Base-by-base conservation (phyloP, 2,329 filamentous ascomycete species). In the Verticillium albo-atrum region DNA sequence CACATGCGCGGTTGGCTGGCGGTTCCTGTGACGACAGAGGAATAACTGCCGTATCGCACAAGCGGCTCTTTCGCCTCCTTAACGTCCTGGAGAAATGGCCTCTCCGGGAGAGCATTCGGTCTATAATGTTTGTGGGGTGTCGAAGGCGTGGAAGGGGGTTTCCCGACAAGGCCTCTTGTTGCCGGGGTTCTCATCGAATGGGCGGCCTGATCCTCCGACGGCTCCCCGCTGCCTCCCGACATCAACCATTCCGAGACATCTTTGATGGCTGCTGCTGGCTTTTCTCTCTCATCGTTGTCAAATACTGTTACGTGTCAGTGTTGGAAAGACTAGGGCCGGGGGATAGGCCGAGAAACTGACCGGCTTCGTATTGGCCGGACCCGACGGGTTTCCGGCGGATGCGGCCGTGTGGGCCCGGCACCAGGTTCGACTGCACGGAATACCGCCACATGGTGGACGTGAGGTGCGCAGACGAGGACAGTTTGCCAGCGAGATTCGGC, bases 1-100 rank as follows among this genome's bases (percentile, higher is more conserved):
- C 66, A 67, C 58, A 66, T 55, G 25, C 28, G 37, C 26, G 58
- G 47, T 20, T 32, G 6, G n/a, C 20, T 23, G 42, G 42, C 25
- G 10, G 28, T 25, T 23, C 37, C 26, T 27, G 28, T 17, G 30
- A 26, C 54, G 35, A 57, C 26, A 50, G 51, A 27, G 35, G 37
- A 5, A 37, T 26, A 32, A 52, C 47, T 42, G 52, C 52, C 42
- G 10, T 59, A 50, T 5, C 27, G 17, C n/a, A 51, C 27, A 3
- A 26, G 23, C 17, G 35, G 12, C 25, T 37, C 52, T 10, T 28
- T 27, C 9, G 57, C 27, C 7, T 12, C 25, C 2, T 50, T 55
- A 20, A 12, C 7, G 42, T 25, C 42, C 10, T 20, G 10, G 10
- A 10, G 42, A 26, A 17, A 17, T n/a, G n/a, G n/a, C n/a, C n/a